Conservation (phyloP, 345 rosid genomes). For the Eucalyptus sp. region DNA sequence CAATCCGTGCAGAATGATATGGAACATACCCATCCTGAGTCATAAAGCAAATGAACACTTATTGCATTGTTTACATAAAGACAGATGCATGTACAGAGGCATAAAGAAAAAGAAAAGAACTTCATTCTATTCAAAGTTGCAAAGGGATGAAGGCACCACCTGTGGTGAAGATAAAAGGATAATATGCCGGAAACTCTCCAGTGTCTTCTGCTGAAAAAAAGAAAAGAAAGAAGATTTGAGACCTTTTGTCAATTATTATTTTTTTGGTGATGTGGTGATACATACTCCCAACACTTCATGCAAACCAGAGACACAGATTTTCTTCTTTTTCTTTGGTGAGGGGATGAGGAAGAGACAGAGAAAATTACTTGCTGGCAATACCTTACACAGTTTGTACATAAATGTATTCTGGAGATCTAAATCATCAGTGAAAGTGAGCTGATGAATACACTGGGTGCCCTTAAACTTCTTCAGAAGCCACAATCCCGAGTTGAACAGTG, state of each 20-base stretch:
- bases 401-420: conserved; percentile 68
- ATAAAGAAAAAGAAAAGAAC: not conserved
- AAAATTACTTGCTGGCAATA: not conserved
- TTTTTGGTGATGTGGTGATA: not conserved
- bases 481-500: conserved; percentile 85
- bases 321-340: not conserved
- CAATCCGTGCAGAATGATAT: conserved; percentile 90
- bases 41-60: not conserved
- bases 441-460: conserved; percentile 88
- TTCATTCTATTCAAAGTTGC: not conserved
- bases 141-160: conserved; percentile 26
- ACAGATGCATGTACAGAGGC: not conserved
- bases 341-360: not conserved
- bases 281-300: not conserved
- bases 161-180: conserved; percentile 86
- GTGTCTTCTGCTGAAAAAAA: conserved; percentile 70
- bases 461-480: conserved; percentile 91
- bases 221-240: not conserved
- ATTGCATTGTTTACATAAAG: not conserved
- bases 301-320: not conserved
- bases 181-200: conserved; percentile 63
- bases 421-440: conserved; percentile 91
- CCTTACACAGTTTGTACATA: conserved; percentile 85
- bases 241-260: not conserved
- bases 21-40: conserved; percentile 97